A percentile compares a stretch with the other conserved stretches of the same genome.
Evolutionary conservation across 768 basidiomycete species (phyloP).

Genomic region (Aureoboletus auriporus): DNA sequence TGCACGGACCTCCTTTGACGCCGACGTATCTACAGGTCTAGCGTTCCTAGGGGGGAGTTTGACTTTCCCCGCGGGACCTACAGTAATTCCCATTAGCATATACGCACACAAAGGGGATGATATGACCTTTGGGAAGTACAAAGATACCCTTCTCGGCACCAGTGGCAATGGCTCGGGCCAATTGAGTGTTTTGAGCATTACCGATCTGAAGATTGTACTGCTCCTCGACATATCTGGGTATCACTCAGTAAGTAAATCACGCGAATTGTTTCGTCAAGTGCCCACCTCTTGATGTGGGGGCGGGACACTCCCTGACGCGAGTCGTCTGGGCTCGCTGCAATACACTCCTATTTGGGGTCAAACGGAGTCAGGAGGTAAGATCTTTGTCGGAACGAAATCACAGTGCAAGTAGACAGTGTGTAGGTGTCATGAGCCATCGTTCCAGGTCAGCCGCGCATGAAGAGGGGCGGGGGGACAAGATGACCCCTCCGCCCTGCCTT

Average conservation of each 20-base stretch:
- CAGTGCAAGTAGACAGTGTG: slow-evolving; percentile 3
- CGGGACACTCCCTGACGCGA: slow-evolving; percentile 84
- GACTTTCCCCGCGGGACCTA: slow-evolving; percentile 50
- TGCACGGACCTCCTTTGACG: slow-evolving; percentile 56
- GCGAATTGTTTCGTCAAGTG: slow-evolving; percentile 14
- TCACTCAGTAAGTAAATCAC: slow-evolving; percentile 16
- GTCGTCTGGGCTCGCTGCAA: slow-evolving; percentile 67
- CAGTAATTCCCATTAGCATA: slow-evolving; percentile 3
- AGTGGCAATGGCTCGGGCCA: slow-evolving; percentile 75
- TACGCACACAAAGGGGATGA: not conserved
- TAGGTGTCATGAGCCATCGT: slow-evolving; percentile 3
- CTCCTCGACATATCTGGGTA: slow-evolving; percentile 71
- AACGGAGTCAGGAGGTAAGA: slow-evolving; percentile 17
- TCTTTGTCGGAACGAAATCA: slow-evolving; percentile 5
- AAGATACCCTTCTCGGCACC: slow-evolving; percentile 84
- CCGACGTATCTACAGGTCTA: slow-evolving; percentile 44
- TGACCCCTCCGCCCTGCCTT: slow-evolving; percentile 40
- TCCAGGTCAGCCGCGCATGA: slow-evolving; percentile 11
- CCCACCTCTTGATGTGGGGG: slow-evolving; percentile 89
- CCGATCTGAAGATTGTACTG: slow-evolving; percentile 80
- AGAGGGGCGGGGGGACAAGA: slow-evolving; percentile 7
- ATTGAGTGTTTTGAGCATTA: slow-evolving; percentile 70
- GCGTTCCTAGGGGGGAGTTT: slow-evolving; percentile 65
- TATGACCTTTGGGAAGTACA: slow-evolving; percentile 79
- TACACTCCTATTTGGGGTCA: slow-evolving; percentile 66